Evolutionary conservation across 2,329 filamentous ascomycete species (phyloP), one percentile per base, ranked within the genome.

Genomic region (Septoria linicola): DNA sequence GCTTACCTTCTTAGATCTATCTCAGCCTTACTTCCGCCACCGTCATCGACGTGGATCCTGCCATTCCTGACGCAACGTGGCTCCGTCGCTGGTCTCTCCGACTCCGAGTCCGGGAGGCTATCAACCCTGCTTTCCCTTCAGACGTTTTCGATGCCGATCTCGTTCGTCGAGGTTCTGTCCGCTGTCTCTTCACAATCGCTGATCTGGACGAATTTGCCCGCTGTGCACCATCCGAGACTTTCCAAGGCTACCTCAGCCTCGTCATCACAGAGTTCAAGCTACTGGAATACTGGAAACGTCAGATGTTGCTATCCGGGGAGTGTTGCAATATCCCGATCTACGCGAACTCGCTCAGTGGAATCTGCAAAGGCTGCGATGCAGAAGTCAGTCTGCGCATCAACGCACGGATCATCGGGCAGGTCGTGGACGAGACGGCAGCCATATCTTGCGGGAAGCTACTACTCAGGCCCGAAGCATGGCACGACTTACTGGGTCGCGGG

Each of bases 381-480:
- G 14, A 53, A 3, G 62, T 72, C 1, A 20, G 43, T 1, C 59
- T 77, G 2, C 60, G 70, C 1, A 62, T 76, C 19, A 77, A 74
- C 53, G 73, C 74, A 3, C 63, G 64, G 4, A 68, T 76, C 14
- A 66, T 77, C 21, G 72, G 72, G 4, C 66, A 68, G 31, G 52
- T 77, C 4, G 59, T 76, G 41, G 75, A 85, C 53, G 82, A 85
- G 63, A 84, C 80, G 0, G 81, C 78, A 4, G 72, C 70, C 27
- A 71, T 83, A 7, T 62, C 66, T 1, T 63, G 71, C 1, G 76
- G 76, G 0, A 82, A 81, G 63, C 66, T 83, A 2, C 66, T 82
- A 14, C 76, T 82, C 68, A 76, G 73, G 4, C 68, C 75, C 13
- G 50, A 68, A 2, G 81, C 81, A 0, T 84, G 80, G 81, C 62